A percentile compares a stretch with the other conserved stretches of the same genome.
Conservation (phyloP, 371 early-diverging fungal genomes). For the Phascolomyces articulosus region DNA sequence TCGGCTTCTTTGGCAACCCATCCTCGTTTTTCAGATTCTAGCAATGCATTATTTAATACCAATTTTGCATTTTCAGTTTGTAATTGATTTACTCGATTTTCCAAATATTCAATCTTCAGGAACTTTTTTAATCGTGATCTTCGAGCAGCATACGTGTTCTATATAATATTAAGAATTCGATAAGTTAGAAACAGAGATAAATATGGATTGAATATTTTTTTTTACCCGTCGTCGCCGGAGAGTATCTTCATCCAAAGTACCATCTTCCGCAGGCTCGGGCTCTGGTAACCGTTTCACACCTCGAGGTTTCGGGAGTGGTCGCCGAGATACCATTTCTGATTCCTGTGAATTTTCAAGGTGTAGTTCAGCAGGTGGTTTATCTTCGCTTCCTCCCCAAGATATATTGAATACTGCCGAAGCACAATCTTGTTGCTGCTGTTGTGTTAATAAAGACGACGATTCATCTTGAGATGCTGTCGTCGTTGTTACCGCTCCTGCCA, state of each 20-base stretch:
- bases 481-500: neutral
- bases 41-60: constrained; percentile 67
- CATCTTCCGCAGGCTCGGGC: constrained; percentile 49
- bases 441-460: neutral
- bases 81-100: constrained; percentile 72
- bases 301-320: constrained; percentile 51
- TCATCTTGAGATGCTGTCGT: neutral
- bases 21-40: constrained; percentile 71
- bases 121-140: constrained; percentile 89
- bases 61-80: constrained; percentile 78
- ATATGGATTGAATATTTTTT: too few species aligned
- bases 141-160: constrained; percentile 94
- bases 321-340: constrained; percentile 8
- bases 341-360: constrained; percentile 25
- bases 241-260: constrained; percentile 47
- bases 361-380: constrained; percentile 41
- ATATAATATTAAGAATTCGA: neutral
- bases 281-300: constrained; percentile 49
- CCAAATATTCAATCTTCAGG: constrained; percentile 79
- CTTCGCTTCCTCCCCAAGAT: constrained; percentile 54
- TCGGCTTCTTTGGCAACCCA: constrained; percentile 67
- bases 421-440: neutral
- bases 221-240: constrained; percentile 45
- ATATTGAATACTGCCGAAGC: constrained; percentile 36
- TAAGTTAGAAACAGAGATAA: too few species aligned